Evolutionary conservation across 2,329 filamentous ascomycete genomes (phyloP).

Genomic region (Alternaria atra): DNA sequence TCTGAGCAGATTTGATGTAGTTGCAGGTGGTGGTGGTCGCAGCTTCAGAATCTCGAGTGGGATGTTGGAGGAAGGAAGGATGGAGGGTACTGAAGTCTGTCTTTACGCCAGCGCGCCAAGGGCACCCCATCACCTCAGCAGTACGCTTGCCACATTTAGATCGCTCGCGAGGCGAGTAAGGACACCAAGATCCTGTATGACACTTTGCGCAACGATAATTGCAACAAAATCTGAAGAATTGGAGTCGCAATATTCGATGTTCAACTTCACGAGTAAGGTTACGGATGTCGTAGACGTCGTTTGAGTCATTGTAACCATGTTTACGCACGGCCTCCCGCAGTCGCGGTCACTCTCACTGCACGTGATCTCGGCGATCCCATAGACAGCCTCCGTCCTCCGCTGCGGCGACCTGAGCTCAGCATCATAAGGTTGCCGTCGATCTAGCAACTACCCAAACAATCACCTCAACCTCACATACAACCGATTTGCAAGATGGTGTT

Average conservation of each 20-base stretch:
- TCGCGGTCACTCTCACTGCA: not conserved
- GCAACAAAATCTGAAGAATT: not conserved
- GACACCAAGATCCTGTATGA: not conserved
- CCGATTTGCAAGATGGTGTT: conserved; percentile 80
- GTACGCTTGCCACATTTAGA: not conserved
- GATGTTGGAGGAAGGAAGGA: conserved; percentile 28
- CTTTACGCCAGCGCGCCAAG: conserved; percentile 14
- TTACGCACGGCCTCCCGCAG: conserved; percentile 16
- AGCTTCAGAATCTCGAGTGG: conserved; percentile 22
- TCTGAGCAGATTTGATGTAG: conserved; percentile 9
- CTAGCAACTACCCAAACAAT: conserved; percentile 16
- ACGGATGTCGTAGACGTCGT: not conserved
- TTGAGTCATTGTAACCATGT: conserved; percentile 8
- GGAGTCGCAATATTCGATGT: not conserved
- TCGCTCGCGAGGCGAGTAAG: not conserved
- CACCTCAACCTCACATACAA: conserved; percentile 11
- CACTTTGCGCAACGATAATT: not conserved
- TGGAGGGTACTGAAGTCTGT: conserved; percentile 9
- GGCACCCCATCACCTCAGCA: not conserved
- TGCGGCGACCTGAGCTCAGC: conserved; percentile 32
- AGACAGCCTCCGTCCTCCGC: conserved; percentile 31
- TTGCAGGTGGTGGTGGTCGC: conserved; percentile 21
- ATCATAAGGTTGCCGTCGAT: conserved; percentile 27
- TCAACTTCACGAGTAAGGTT: conserved; percentile 5
- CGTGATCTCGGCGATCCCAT: conserved; percentile 18